These are phyloP conservation scores for Helianthus tuberosus DNA, from an alignment of 129 eudicot species.

Conservation along the genomic window DNA sequence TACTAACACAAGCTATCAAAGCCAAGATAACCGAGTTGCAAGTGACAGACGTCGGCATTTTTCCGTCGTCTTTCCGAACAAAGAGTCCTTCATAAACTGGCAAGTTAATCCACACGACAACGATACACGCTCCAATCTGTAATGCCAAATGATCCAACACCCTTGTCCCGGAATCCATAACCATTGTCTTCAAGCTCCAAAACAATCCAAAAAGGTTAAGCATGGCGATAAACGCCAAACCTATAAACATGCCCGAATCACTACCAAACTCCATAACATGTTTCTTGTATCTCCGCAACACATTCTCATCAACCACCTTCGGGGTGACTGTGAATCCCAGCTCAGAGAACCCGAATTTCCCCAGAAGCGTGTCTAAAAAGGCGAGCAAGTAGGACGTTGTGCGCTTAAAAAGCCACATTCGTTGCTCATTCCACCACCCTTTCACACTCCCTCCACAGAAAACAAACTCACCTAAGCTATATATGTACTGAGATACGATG, in stretches of 20 bases:
- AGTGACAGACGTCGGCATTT: slow-evolving; percentile 14
- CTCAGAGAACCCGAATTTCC: slow-evolving; percentile 6
- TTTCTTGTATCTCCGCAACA: slow-evolving; percentile 17
- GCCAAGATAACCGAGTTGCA: slow-evolving; percentile 22
- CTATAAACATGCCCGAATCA: slow-evolving; percentile 12
- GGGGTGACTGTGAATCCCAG: slow-evolving; percentile 17
- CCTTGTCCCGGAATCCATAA: not conserved
- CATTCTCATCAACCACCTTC: slow-evolving; percentile 14
- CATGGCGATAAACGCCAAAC: slow-evolving; percentile 28
- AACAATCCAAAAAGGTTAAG: slow-evolving; percentile 28
- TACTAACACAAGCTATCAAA: slow-evolving; percentile 8
- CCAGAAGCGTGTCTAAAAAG: not conserved
- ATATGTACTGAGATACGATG: slow-evolving; percentile 20
- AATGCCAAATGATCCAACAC: slow-evolving; percentile 8
- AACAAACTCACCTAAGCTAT: slow-evolving; percentile 25
- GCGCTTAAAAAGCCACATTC: slow-evolving; percentile 21
- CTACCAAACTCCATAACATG: slow-evolving; percentile 22
- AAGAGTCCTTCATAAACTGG: slow-evolving; percentile 38
- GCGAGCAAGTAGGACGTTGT: slow-evolving; percentile 16
- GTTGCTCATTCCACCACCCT: slow-evolving; percentile 25
- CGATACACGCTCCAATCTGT: slow-evolving; percentile 15
- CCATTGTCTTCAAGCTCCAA: not conserved
- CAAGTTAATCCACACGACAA: slow-evolving; percentile 18
- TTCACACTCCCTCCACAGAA: slow-evolving; percentile 14
- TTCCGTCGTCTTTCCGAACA: slow-evolving; percentile 37